Conservation (phyloP, 2,329 filamentous ascomycete species). For the Sporothrix globosa region DNA sequence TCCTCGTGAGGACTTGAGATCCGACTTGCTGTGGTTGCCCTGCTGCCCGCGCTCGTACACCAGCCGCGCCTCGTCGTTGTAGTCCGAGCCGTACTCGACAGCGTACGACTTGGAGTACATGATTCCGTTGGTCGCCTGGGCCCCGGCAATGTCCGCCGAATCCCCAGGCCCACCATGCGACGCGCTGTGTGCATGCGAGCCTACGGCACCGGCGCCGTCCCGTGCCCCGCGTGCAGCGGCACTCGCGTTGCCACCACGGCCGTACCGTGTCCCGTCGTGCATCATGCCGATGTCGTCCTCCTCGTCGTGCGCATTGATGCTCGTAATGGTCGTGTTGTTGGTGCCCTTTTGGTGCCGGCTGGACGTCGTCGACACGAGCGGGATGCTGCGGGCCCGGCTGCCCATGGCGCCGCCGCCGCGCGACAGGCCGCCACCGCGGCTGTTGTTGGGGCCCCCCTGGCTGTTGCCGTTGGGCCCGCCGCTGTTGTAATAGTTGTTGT, state of each 20-base stretch:
- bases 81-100: conserved; percentile 35
- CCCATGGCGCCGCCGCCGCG: background rate
- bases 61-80: conserved; percentile 34
- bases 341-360: conserved; percentile 26
- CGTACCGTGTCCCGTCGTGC: background rate
- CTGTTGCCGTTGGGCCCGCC: background rate
- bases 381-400: conserved; percentile 28
- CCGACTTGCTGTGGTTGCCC: conserved; percentile 27
- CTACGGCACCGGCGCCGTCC: background rate
- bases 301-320: conserved; percentile 13
- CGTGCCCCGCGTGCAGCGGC: background rate
- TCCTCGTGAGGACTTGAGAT: conserved; percentile 26
- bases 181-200: background rate
- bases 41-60: conserved; percentile 25
- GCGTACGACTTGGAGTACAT: conserved; percentile 34
- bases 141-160: no score
- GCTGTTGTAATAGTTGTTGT: conserved; percentile 30
- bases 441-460: background rate
- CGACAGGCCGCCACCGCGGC: background rate
- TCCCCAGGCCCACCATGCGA: background rate
- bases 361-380: conserved; percentile 27
- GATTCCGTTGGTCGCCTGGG: conserved; percentile 30
- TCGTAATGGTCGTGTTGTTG: conserved; percentile 31
- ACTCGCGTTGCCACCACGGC: conserved; percentile 9
- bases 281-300: conserved; percentile 21